Percentiles rank a stretch among this genome's conserved stretches.
These are phyloP conservation scores for Sarocladiaceae sp. DNA, from an alignment of 2,329 filamentous ascomycete species.

Conservation along the genomic window DNA sequence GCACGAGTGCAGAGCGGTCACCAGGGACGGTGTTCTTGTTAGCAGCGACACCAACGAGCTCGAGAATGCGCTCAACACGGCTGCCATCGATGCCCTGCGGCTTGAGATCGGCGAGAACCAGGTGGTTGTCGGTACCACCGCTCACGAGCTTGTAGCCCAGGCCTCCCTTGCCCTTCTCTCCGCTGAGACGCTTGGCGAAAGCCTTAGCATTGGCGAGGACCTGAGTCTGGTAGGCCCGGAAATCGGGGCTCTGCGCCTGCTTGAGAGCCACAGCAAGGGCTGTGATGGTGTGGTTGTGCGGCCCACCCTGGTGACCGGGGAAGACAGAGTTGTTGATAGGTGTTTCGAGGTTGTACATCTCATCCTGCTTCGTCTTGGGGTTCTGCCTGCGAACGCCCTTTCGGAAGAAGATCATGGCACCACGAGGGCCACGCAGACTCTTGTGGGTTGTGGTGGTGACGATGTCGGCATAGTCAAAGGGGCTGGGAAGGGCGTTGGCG, in stretches of 20 bases:
- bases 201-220: constrained; percentile 89
- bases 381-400: constrained; percentile 81
- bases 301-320: constrained; percentile 94
- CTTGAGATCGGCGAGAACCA: constrained; percentile 89
- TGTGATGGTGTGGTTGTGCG: constrained; percentile 98
- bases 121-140: constrained; percentile 94
- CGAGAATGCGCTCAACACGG: constrained; percentile 82
- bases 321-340: constrained; percentile 97
- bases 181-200: constrained; percentile 62
- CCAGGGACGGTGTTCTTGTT: constrained; percentile 99
- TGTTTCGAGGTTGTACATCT: constrained; percentile 81
- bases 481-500: constrained; percentile 82
- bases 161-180: constrained; percentile 65
- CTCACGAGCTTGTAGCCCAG: constrained; percentile 85
- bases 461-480: constrained; percentile 85
- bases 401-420: constrained; percentile 97
- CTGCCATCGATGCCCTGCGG: constrained; percentile 81
- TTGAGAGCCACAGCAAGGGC: constrained; percentile 90
- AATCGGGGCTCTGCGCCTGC: constrained; percentile 83
- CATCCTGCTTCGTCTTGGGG: constrained; percentile 78
- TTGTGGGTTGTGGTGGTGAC: constrained; percentile 99
- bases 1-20: constrained; percentile 87
- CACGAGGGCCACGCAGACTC: constrained; percentile 87
- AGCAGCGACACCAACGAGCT: constrained; percentile 89
- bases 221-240: constrained; percentile 85